Conservation (phyloP, 2,329 filamentous ascomycete species). For the Beauveria medogensis region DNA sequence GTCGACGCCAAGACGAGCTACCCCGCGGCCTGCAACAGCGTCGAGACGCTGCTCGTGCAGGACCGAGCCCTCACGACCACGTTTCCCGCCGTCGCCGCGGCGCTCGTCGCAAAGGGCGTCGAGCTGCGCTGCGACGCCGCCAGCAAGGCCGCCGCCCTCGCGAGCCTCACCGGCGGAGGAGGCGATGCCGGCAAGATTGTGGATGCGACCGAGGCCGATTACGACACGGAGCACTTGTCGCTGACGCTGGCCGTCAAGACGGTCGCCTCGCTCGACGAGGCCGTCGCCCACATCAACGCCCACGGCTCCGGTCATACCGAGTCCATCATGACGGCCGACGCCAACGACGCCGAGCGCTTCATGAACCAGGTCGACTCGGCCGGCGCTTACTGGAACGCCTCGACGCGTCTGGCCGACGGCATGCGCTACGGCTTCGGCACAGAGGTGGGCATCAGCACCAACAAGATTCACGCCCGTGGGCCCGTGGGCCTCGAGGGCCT, state of each 20-base stretch:
- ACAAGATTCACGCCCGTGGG: slow-evolving; percentile 92
- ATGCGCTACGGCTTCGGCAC: slow-evolving; percentile 98
- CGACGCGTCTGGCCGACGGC: slow-evolving; percentile 87
- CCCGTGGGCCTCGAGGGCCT: slow-evolving; percentile 90
- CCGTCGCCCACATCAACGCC: slow-evolving; percentile 80
- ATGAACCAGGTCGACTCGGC: slow-evolving; percentile 80
- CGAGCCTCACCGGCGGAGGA: slow-evolving; percentile 22
- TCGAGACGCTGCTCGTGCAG: slow-evolving; percentile 88
- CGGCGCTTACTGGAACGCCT: slow-evolving; percentile 95
- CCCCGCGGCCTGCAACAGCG: slow-evolving; percentile 86
- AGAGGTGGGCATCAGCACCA: slow-evolving; percentile 96
- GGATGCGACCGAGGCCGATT: slow-evolving; percentile 64
- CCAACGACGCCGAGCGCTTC: slow-evolving; percentile 66
- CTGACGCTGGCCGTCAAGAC: slow-evolving; percentile 78
- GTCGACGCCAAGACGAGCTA: slow-evolving; percentile 93
- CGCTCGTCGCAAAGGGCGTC: slow-evolving; percentile 69
- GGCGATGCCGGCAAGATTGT: slow-evolving; percentile 31
- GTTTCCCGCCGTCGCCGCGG: slow-evolving; percentile 64
- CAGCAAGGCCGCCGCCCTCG: slow-evolving; percentile 56
- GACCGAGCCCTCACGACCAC: slow-evolving; percentile 57
- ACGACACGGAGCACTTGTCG: slow-evolving; percentile 80
- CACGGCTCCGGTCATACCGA: slow-evolving; percentile 95
- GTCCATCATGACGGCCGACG: slow-evolving; percentile 68
- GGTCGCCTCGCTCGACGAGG: slow-evolving; percentile 59
- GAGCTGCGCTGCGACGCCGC: slow-evolving; percentile 68